Conservation (phyloP, 495 filamentous ascomycete genomes). For the Parathielavia appendiculata region DNA sequence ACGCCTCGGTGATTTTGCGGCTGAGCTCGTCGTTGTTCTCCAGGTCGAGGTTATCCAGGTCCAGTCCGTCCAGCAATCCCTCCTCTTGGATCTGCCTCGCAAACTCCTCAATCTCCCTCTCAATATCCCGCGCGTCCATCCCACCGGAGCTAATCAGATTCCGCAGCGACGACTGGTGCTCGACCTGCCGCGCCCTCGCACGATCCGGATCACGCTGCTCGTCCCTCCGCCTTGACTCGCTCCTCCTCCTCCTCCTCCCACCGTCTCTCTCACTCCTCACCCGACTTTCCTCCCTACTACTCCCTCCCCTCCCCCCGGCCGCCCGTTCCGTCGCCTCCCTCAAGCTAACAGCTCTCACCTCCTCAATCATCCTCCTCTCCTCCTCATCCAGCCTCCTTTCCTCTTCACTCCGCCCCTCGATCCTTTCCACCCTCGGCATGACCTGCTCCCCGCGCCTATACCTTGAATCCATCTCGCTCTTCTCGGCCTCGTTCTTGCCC, state of each 20-base stretch:
- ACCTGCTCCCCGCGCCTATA: conserved; percentile 79
- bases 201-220: conserved; percentile 28
- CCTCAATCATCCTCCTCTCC: conserved; percentile 58
- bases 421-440: conserved; percentile 49
- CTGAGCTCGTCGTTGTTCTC: conserved; percentile 79
- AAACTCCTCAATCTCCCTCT: conserved; percentile 70
- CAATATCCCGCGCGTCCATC: conserved; percentile 64
- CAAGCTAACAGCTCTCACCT: conserved; percentile 66
- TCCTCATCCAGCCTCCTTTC: conserved; percentile 50
- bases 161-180: conserved; percentile 80
- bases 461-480: conserved; percentile 58
- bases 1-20: conserved; percentile 82
- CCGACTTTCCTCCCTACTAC: conserved; percentile 18
- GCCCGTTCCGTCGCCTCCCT: conserved; percentile 46
- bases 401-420: conserved; percentile 40
- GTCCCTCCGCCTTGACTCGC: conserved; percentile 35
- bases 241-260: conserved; percentile 29
- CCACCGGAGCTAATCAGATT: conserved; percentile 75
- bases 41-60: conserved; percentile 73
- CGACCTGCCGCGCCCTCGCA: conserved; percentile 51
- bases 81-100: conserved; percentile 83
- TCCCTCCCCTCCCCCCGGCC: not conserved
- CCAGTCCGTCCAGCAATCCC: conserved; percentile 77
- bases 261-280: conserved; percentile 25
- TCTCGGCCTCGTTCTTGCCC: conserved; percentile 60